Evolutionary conservation across 164 flowering plant genomes (phyloP).

Genomic region (Euptelea pleiosperma): DNA sequence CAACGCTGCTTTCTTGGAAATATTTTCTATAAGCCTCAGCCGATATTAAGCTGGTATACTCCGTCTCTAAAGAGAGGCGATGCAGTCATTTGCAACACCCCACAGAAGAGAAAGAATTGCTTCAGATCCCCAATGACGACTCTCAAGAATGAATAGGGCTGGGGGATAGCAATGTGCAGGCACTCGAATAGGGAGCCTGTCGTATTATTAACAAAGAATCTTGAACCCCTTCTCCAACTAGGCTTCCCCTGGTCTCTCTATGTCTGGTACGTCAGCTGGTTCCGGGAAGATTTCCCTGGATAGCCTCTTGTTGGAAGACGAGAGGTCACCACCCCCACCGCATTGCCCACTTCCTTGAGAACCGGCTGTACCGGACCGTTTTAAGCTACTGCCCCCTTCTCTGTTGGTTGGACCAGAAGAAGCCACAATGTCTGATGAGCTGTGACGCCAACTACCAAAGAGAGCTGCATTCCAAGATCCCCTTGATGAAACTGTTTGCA

Average conservation of each 20-base stretch:
- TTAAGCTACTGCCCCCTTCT: constrained; percentile 48
- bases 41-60: not conserved
- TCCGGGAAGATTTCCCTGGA: constrained; percentile 87
- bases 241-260: constrained; percentile 38
- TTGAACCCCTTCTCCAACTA: constrained; percentile 23
- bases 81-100: not conserved
- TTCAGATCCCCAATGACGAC: not conserved
- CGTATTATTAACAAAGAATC: constrained; percentile 49
- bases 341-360: constrained; percentile 56
- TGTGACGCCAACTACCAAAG: constrained; percentile 93
- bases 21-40: not conserved
- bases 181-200: constrained; percentile 38
- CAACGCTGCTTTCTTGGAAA: not conserved
- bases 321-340: constrained; percentile 33
- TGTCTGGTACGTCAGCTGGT: constrained; percentile 45
- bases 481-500: constrained; percentile 76
- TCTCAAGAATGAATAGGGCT: not conserved
- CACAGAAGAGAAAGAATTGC: not conserved
- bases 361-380: constrained; percentile 47
- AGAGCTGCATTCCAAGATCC: constrained; percentile 92
- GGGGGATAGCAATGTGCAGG: constrained; percentile 19
- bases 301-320: constrained; percentile 59
- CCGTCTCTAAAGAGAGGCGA: not conserved
- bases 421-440: constrained; percentile 55
- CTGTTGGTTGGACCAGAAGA: constrained; percentile 29